Evolutionary conservation across 78 protist genomes (phyloP).

Genomic region (Guillardia theta): DNA sequence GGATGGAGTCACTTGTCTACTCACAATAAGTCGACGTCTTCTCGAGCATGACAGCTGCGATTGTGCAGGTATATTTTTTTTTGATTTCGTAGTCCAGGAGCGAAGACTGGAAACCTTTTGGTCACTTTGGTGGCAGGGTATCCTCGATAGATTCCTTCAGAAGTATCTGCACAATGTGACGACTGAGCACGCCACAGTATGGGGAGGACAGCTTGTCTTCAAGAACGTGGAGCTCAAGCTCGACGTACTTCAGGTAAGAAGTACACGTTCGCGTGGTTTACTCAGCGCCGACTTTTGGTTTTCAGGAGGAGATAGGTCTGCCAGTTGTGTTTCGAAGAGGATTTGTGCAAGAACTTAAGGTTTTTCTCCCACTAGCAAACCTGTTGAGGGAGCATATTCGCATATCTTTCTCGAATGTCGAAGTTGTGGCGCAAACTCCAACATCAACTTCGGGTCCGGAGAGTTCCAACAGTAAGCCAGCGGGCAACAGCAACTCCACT

Average conservation of each 20-base stretch:
- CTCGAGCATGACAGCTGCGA: no score
- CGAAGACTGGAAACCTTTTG: no score
- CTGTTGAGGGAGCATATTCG: background rate
- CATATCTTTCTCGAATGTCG: background rate
- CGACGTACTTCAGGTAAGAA: background rate
- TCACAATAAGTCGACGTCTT: no score
- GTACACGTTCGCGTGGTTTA: background rate
- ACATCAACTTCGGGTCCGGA: background rate
- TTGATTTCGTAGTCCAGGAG: no score
- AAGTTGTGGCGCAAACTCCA: background rate
- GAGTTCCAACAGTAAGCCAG: background rate
- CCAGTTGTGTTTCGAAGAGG: background rate
- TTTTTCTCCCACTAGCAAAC: background rate
- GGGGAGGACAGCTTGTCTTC: slow-evolving; percentile 1
- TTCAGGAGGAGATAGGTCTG: background rate
- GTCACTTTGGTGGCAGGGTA: no score
- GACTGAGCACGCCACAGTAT: slow-evolving; percentile 6
- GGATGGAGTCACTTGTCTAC: no score
- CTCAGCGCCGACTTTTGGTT: no score
- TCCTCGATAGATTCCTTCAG: background rate
- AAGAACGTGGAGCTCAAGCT: background rate
- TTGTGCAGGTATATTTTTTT: no score
- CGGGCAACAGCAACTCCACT: background rate
- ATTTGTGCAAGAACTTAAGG: background rate
- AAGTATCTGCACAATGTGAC: background rate